Base-by-base conservation (phyloP, 345 rosid species). In the Pugionium dolabratum region DNA sequence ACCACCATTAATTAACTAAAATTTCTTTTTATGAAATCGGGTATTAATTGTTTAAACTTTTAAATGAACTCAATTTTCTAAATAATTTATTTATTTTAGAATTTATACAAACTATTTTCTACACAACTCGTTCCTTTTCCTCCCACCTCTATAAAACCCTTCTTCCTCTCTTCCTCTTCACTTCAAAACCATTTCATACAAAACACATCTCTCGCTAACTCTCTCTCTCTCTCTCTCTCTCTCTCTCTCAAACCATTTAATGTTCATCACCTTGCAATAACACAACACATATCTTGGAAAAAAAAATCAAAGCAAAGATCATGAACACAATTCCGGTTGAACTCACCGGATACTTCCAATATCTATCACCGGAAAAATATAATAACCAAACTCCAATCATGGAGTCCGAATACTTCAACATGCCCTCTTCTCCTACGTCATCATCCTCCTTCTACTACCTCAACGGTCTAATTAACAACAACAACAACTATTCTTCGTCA, bases 291-390 rank as follows among this genome's bases (percentile, higher is more conserved):
- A 43, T 35, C 29, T 48, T 18, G 18, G 18, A 18, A 52, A 6
- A 11, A 58, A 57, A 45, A 4, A 5, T 18, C 40, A 55, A 60
- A 66, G 27, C 32, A 65, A 59, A 47, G 9, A 60, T 66, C 50
- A 73, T 67, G 78, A 67, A 77, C 80, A 85, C 86, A 81, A 58
- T 79, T 78, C 81, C 85, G 33, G 82, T 67, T 4, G 86, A 89
- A 48, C 37, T 86, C 64, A 64, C 81, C 6, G 89, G 85, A 54
- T 64, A 67, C 47, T 67, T 77, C 67, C 84, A 82, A 18, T 18
- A 18, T 18, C 18, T 18, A 18, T 18, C 18, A 18, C 18, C 18
- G 18, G 18, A 18, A 18, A 18, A 18, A 4, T 71, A 72, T 28
- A 62, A 59, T 53, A 66, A 59, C 39, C 61, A 73, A 36, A 59